Conservation (phyloP, 139 green algal genomes). For the Ettlia oleoabundans region DNA sequence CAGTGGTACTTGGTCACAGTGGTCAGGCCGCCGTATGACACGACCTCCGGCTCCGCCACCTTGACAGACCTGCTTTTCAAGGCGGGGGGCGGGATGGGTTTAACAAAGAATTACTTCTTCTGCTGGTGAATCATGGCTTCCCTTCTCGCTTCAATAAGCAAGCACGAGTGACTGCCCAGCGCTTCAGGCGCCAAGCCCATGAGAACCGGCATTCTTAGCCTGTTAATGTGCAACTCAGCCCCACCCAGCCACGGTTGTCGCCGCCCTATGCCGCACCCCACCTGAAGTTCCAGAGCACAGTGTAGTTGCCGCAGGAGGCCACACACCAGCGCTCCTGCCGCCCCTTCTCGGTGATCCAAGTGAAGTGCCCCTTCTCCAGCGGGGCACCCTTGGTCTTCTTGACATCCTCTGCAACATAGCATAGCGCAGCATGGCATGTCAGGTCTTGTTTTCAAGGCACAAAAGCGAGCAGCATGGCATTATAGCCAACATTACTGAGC, state of each 20-base stretch:
- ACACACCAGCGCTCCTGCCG: constrained; percentile 88
- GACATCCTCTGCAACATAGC: background rate
- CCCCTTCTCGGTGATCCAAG: constrained; percentile 87
- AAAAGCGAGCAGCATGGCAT: too few species aligned
- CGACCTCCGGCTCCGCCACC: constrained; percentile 47
- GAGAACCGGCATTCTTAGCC: too few species aligned
- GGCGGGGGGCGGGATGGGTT: too few species aligned
- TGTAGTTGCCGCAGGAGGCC: constrained; percentile 79
- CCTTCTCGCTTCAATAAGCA: too few species aligned
- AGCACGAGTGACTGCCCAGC: too few species aligned
- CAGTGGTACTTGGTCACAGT: constrained; percentile 86
- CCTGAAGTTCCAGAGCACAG: constrained; percentile 89
- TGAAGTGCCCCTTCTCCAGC: constrained; percentile 79
- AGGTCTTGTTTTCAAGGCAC: background rate
- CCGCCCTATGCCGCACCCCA: background rate
- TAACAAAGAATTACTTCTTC: too few species aligned
- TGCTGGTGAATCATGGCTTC: too few species aligned
- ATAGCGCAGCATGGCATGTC: background rate
- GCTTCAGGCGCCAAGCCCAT: too few species aligned
- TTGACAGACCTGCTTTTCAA: constrained; percentile 62
- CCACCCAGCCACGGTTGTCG: background rate
- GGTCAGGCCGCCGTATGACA: constrained; percentile 79
- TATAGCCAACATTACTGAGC: too few species aligned
- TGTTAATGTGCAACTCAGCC: too few species aligned
- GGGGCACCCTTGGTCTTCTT: constrained; percentile 35